Base-by-base conservation (phyloP, 768 basidiomycete genomes). In the Lentinula guzmanii region DNA sequence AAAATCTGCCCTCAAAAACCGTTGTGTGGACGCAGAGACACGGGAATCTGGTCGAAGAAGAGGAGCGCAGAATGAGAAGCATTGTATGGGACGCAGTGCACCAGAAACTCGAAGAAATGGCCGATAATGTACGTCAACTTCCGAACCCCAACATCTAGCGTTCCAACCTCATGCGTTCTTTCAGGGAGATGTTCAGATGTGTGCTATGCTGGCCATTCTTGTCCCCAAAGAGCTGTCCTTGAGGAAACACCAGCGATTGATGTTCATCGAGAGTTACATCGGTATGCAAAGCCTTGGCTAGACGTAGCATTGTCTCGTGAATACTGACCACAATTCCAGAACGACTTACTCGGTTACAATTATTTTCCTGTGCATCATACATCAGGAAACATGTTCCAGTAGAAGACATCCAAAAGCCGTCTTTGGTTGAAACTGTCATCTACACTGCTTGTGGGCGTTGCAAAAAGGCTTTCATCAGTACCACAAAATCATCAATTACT, bases 151-250 rank as follows among this genome's bases (percentile, higher is more conserved):
- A 28, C 10, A 5, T 52, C 31, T 57, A 54, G 21, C 61, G 28
- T 37, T 45, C 59, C 43, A 31, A 64, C 31, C 65, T 60, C 50
- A 58, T 21, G 13, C 42, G 16, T 21, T 45, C 3, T 62, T n/a
- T 28, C 52, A 92, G 87, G 91, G 91, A 13, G 87, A 93, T 66
- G 76, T 91, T 1, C 91, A 92, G 67, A 89, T 86, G 79, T 92
- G 90, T 71, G 84, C 89, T 1, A 83, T 90, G 79, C 68, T 93
- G 15, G 77, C 83, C 3, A 67, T 90, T 1, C 73, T 93, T 18
- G 89, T 86, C 6, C 76, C 80, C 0, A 66, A 76, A 48, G 88
- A 91, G 67, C 73, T 94, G 46, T 65, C 68, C 41, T 69, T 90
- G n/a, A 70, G 75, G 0, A 69, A 71, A 21, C 68, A 67, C 51